These are phyloP conservation scores for Phyllostachys edulis DNA, from an alignment of 176 grass and related monocot genomes.

Conservation along the genomic window DNA sequence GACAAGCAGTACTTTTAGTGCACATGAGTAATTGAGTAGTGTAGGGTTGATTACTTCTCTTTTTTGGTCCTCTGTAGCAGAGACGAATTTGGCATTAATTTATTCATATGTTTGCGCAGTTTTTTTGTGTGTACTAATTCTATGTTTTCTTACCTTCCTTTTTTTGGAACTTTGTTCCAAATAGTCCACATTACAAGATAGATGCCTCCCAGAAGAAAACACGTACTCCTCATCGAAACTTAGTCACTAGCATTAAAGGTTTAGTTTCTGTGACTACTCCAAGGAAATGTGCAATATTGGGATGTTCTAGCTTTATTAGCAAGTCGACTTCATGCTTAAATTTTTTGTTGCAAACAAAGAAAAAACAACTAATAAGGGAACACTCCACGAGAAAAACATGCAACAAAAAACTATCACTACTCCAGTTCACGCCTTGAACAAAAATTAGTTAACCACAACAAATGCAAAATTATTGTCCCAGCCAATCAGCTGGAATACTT, in stretches of 20 bases:
- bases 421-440: background rate
- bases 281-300: constrained; percentile 99
- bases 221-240: constrained; percentile 86
- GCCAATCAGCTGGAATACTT: background rate
- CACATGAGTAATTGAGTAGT: too few species aligned
- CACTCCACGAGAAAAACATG: constrained; percentile 11
- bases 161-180: too few species aligned
- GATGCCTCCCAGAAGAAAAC: constrained; percentile 20
- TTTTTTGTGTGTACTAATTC: too few species aligned
- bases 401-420: background rate
- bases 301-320: constrained; percentile 95
- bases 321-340: constrained; percentile 99
- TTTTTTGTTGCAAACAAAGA: constrained; percentile 69
- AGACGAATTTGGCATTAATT: too few species aligned
- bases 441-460: background rate
- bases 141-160: too few species aligned
- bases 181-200: background rate
- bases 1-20: too few species aligned
- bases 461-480: too few species aligned
- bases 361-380: constrained; percentile 18
- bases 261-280: constrained; percentile 97
- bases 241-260: constrained; percentile 92
- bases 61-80: too few species aligned
- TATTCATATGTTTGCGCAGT: too few species aligned
- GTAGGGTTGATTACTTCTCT: too few species aligned